Base-by-base conservation (phyloP, 1,139 yeast species). In the Saccharomycopsis hybrid region DNA sequence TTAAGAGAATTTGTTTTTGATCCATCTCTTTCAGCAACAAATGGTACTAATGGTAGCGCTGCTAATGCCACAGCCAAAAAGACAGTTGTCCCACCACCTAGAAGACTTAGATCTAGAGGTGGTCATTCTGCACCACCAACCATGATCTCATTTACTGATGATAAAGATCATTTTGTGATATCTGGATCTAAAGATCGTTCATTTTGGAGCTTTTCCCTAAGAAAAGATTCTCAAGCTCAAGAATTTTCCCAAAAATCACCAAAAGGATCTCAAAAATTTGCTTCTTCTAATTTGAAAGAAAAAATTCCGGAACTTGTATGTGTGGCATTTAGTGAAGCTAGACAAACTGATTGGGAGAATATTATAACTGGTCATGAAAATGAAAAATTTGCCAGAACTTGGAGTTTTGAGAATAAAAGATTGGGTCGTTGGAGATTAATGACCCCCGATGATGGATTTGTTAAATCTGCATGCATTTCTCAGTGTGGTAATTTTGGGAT, bases 211-310 rank as follows among this genome's bases (percentile, higher is more conserved):
- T 92, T 92, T 61, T 90, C 97, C 0, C 71, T 92, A 50, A 77
- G 97, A 59, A 92, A 92, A 64, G 98, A 94, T 65, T 95, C 97
- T 0, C 99, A 94, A 67, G 87, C 96, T 1, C 96, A 87, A 61
- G 96, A 89, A 64, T 71, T 92, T 61, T 89, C 97, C 0, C 97
- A 90, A 67, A 78, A 85, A 59, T 68, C 76, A 33, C 80, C 79
- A 29, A 80, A 77, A 57, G 66, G 67, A 8, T 62, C 72, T 9
- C 75, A 78, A 55, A 73, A 85, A 57, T 70, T 70, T 51, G 84
- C 79, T 2, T 94, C 90, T 5, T 62, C 36, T 18, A 18, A 41
- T 5, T 30, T 65, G 51, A 62, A 66, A 58, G 67, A 64, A 51
- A 87, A 85, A 61, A 82, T 87, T 60, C 85, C 96, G 1, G 95